These are phyloP conservation scores for Schrenkiella parvula DNA, from an alignment of 345 rosid genomes.

Conservation along the genomic window DNA sequence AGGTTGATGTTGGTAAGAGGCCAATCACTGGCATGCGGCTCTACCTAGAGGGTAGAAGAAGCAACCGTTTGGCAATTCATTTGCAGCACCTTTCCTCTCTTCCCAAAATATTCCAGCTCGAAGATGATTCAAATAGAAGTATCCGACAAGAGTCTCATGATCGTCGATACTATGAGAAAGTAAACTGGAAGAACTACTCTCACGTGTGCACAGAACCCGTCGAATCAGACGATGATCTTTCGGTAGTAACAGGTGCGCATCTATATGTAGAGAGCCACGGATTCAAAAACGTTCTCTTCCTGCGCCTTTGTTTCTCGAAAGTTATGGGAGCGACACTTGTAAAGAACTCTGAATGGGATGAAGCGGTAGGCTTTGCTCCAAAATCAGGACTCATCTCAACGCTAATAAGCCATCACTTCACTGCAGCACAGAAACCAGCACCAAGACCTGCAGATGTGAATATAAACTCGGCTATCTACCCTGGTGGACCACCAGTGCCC, in stretches of 20 bases:
- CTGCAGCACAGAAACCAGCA: slow-evolving; percentile 72
- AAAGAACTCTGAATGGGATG: slow-evolving; percentile 87
- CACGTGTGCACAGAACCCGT: slow-evolving; percentile 92
- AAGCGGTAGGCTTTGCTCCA: slow-evolving; percentile 64
- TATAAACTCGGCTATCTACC: slow-evolving; percentile 89
- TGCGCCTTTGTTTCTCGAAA: slow-evolving; percentile 72
- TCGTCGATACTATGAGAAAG: slow-evolving; percentile 79
- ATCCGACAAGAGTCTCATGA: slow-evolving; percentile 49
- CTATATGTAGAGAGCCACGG: slow-evolving; percentile 83
- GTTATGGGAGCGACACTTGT: slow-evolving; percentile 51
- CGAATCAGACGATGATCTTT: slow-evolving; percentile 73
- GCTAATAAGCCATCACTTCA: slow-evolving; percentile 86
- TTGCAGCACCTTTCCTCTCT: slow-evolving; percentile 95
- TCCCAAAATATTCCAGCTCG: slow-evolving; percentile 76
- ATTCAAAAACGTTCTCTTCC: slow-evolving; percentile 75
- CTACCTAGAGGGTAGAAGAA: slow-evolving; percentile 87
- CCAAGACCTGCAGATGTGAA: slow-evolving; percentile 84
- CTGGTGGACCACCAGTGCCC: slow-evolving; percentile 92
- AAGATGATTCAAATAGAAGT: slow-evolving; percentile 56
- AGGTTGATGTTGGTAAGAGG: slow-evolving; percentile 96
- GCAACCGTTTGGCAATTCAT: slow-evolving; percentile 79
- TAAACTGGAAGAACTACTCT: slow-evolving; percentile 90
- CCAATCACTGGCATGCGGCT: slow-evolving; percentile 96
- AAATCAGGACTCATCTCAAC: slow-evolving; percentile 90
- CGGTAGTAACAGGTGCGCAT: slow-evolving; percentile 87